Percentiles rank a stretch among this genome's conserved stretches.
phyloP scores from a whole-genome alignment of 164 flowering plant genomes.

The Pachysandra terminalis region DNA sequence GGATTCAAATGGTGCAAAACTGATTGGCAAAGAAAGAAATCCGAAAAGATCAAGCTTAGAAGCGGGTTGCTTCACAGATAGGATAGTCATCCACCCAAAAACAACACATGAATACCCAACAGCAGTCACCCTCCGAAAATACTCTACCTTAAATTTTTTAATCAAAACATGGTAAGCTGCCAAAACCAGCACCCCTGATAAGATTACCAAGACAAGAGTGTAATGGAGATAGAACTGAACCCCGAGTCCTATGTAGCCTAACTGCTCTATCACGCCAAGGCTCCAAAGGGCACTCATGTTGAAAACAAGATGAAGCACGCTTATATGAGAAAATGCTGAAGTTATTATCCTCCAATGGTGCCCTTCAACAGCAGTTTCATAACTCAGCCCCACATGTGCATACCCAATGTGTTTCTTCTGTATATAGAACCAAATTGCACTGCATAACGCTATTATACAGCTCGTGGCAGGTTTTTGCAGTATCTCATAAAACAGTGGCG shows the following conservation, averaged over 20 bases:
- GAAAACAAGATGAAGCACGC: conserved; percentile 86
- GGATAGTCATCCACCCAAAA: conserved; percentile 98
- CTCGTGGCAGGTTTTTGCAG: conserved; percentile 92
- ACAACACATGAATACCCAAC: conserved; percentile 99
- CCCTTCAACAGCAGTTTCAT: conserved; percentile 81
- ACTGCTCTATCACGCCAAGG: conserved; percentile 80
- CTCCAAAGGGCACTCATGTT: conserved; percentile 99
- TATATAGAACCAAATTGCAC: conserved; percentile 82
- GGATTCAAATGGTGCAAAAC: conserved; percentile 96
- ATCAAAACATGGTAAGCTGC: conserved; percentile 72
- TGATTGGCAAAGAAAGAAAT: conserved; percentile 85
- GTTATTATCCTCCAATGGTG: conserved; percentile 96
- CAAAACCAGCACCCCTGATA: conserved; percentile 74
- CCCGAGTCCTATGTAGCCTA: conserved; percentile 74
- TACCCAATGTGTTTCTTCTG: conserved; percentile 92
- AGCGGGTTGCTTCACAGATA: conserved; percentile 85
- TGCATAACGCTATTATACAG: conserved; percentile 71
- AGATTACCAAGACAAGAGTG: conserved; percentile 67
- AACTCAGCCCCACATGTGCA: conserved; percentile 85
- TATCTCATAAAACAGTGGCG: conserved; percentile 76
- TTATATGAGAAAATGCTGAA: conserved; percentile 87
- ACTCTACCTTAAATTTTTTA: conserved; percentile 74
- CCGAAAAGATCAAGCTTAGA: conserved; percentile 90
- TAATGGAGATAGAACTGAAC: conserved; percentile 77
- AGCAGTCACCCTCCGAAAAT: conserved; percentile 87